Percentiles rank a stretch among this genome's conserved stretches.
Evolutionary conservation across 2,329 filamentous ascomycete genomes (phyloP).

Genomic region (Trichophyton equinum): DNA sequence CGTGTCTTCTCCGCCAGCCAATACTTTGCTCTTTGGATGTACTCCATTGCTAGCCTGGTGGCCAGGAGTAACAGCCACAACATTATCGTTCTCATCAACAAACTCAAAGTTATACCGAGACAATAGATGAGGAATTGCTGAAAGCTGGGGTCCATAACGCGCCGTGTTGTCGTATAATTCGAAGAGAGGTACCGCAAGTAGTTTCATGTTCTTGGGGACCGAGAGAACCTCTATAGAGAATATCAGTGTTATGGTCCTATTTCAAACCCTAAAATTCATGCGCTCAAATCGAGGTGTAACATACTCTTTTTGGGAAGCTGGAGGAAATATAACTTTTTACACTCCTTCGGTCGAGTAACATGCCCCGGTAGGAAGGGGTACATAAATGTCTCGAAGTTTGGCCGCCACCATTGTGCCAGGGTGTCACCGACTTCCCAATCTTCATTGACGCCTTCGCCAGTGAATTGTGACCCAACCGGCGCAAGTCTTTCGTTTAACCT

Average conservation of each 20-base stretch:
- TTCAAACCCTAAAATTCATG: background rate
- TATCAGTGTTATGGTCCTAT: background rate
- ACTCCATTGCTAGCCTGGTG: slow-evolving; percentile 43
- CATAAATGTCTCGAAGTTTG: slow-evolving; percentile 99
- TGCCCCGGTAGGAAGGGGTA: slow-evolving; percentile 96
- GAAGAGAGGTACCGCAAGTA: slow-evolving; percentile 90
- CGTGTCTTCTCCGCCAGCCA: slow-evolving; percentile 39
- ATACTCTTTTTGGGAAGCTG: slow-evolving; percentile 82
- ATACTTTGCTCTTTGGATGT: slow-evolving; percentile 51
- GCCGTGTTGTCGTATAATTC: slow-evolving; percentile 97
- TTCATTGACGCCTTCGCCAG: slow-evolving; percentile 75
- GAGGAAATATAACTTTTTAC: slow-evolving; percentile 98
- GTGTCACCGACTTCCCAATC: slow-evolving; percentile 95
- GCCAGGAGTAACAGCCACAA: slow-evolving; percentile 74
- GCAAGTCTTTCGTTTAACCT: slow-evolving; percentile 87
- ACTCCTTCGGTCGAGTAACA: slow-evolving; percentile 92
- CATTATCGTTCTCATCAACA: slow-evolving; percentile 80
- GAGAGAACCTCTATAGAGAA: slow-evolving; percentile 64
- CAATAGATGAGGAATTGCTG: slow-evolving; percentile 86
- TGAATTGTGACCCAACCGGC: slow-evolving; percentile 69
- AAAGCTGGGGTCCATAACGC: slow-evolving; percentile 88
- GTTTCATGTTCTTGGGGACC: slow-evolving; percentile 99
- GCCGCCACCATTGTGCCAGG: slow-evolving; percentile 94
- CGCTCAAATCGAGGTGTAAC: slow-evolving; percentile 22
- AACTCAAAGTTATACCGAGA: slow-evolving; percentile 97